A percentile compares a stretch with the other conserved stretches of the same genome.
Evolutionary conservation across 352 stramenopile genomes (phyloP).

Genomic region (Blastocystis sp.): DNA sequence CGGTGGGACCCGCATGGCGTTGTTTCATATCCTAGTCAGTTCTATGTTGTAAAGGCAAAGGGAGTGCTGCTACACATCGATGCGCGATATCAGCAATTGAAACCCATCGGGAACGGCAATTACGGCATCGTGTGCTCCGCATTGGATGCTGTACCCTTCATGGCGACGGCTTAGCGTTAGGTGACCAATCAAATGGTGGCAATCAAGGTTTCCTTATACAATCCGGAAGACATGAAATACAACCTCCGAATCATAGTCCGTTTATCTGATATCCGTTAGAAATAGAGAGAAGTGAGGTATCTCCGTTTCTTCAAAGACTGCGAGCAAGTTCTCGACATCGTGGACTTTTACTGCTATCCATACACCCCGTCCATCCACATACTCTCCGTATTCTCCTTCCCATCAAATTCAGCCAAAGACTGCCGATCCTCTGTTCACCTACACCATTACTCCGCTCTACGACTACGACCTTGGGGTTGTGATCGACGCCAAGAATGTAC

Average conservation of each 20-base stretch:
- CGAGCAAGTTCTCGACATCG: slow-evolving; percentile 33
- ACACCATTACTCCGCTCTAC: slow-evolving; percentile 57
- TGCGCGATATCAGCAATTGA: slow-evolving; percentile 22
- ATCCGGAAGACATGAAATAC: neutral
- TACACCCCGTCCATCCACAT: neutral
- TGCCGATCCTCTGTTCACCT: neutral
- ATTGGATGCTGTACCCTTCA: slow-evolving; percentile 9
- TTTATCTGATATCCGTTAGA: neutral
- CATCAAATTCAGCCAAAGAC: neutral
- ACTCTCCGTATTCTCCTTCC: neutral
- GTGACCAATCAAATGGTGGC: slow-evolving; percentile 38
- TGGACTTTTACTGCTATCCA: slow-evolving; percentile 66
- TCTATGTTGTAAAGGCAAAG: slow-evolving; percentile 9
- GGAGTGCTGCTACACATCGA: slow-evolving; percentile 11
- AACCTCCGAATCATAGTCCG: slow-evolving; percentile 4
- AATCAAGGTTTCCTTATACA: slow-evolving; percentile 44
- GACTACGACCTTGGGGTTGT: slow-evolving; percentile 24
- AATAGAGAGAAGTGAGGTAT: slow-evolving; percentile 53
- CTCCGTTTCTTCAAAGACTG: slow-evolving; percentile 51
- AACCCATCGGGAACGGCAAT: slow-evolving; percentile 27
- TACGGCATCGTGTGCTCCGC: slow-evolving; percentile 61
- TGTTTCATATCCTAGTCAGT: neutral
- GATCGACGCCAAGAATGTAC: slow-evolving; percentile 55
- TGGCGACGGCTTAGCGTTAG: neutral
- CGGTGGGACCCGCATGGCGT: neutral